A percentile compares a stretch with the other conserved stretches of the same genome.
Conservation (phyloP, 805 yeast species). For the Kluyveromyces aestuarii region DNA sequence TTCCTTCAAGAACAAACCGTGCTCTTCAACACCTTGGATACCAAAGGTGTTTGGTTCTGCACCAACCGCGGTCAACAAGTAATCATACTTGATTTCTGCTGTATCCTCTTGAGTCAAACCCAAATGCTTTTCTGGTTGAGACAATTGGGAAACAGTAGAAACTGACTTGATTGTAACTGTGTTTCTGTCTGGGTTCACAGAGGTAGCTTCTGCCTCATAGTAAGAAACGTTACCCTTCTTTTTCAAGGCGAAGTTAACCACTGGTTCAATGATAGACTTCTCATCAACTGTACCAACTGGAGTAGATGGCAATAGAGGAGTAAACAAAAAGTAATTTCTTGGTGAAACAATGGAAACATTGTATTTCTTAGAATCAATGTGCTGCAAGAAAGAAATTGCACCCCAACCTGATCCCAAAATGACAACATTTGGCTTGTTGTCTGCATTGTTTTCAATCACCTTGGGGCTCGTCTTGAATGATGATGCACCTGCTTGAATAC, state of each 20-base stretch:
- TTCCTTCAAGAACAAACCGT: conserved; percentile 84
- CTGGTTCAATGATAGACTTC: conserved; percentile 91
- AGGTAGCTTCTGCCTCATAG: conserved; percentile 85
- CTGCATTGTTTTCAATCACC: conserved; percentile 24
- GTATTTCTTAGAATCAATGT: conserved; percentile 77
- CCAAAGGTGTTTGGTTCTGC: conserved; percentile 92
- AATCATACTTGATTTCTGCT: conserved; percentile 57
- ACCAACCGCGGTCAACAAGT: conserved; percentile 84
- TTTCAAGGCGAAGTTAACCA: conserved; percentile 75
- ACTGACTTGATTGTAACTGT: conserved; percentile 50
- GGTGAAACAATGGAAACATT: conserved; percentile 88
- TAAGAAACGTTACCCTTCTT: conserved; percentile 70
- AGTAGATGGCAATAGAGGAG: conserved; percentile 86
- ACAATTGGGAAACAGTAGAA: conserved; percentile 25
- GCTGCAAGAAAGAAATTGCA: conserved; percentile 73
- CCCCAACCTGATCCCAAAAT: conserved; percentile 93
- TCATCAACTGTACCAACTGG: conserved; percentile 89
- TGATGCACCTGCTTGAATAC: conserved; percentile 22
- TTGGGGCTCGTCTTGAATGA: conserved; percentile 33
- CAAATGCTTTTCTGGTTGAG: conserved; percentile 26
- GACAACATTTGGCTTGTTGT: conserved; percentile 40
- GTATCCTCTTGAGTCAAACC: conserved; percentile 33
- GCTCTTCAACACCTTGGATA: conserved; percentile 80
- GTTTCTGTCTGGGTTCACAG: conserved; percentile 68
- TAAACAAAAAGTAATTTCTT: conserved; percentile 86